Base-by-base conservation (phyloP, 768 basidiomycete genomes). In the Hebeloma cylindrosporum region DNA sequence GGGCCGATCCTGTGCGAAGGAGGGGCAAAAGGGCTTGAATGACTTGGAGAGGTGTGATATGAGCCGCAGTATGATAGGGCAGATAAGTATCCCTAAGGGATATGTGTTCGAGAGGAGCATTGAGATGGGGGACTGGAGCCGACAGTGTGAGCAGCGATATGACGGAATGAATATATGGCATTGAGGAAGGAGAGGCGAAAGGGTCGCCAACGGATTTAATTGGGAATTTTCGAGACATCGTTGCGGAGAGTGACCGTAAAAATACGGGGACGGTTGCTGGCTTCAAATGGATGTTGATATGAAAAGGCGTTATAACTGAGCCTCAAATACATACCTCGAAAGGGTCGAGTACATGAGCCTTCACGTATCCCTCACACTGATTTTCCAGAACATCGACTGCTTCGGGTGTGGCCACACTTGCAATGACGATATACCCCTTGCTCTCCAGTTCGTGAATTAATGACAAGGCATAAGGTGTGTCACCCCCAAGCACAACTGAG, bases 141-240 rank as follows among this genome's bases (percentile, higher is more conserved):
- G 69, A 61, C 25, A 91, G 72, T 40, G 83, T 75, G 50, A 91
- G 75, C 22, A 91, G 73, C 31, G 87, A 91, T 54, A 94, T 74
- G 53, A 92, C 70, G 16, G 88, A 85, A 51, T 88, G 82, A 32
- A 94, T 73, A 62, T 86, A 80, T 2, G 86, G 81, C 57, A 82
- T 75, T 13, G 81, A 65, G 20, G 80, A 69, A 17, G 83, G 79
- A 0, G 83, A 72, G 17, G 75, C 79, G 60, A 83, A 88, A 2
- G 92, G 91, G 62, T 94, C 93, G 18, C 92, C 92, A 2, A 86
- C 69, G 5, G 81, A 64, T 25, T 78, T 82, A 52, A 90, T 77
- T 3, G 92, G 92, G 67, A 91, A 94, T 36, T 82, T 79, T 51
- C 89, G 83, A 13, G 86, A 85, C 7, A 94, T 73, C 0, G 88